Base-by-base conservation (phyloP, 331 rosid genomes). In the Rosa hybrid region DNA sequence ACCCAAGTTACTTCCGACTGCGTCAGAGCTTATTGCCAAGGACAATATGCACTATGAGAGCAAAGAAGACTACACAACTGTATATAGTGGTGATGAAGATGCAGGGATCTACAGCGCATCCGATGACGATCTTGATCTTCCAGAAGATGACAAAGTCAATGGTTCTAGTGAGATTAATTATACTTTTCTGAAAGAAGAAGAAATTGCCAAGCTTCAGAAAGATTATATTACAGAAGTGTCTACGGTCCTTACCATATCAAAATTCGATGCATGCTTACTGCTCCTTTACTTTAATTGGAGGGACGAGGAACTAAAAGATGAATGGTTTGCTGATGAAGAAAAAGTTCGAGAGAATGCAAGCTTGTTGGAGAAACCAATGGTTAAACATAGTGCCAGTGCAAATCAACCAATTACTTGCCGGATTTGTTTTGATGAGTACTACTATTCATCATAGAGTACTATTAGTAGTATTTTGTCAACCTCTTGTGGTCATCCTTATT, bases 221-320 rank as follows among this genome's bases (percentile, higher is more conserved):
- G n/a, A 71, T 23, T 34, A 71, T 23, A 71, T 45, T 16, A 5
- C 57, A 6, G 49, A 8, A 45, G 54, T 71, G 4, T 71, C 57
- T 4, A 3, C 75, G 0, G 57, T 71, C 18, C 75, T 71, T 12
- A 45, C n/a, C 5, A 23, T 71, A 44, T 14, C 75, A 1, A 44
- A 21, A 12, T 21, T 41, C 7, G 21, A 25, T 1, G 57, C 57
- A 6, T 11, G 53, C 75, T 18, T 45, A 27, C 74, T 71, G 1
- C 75, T 71, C 75, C n/a, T 8, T 6, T 56, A 71, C 39, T 71
- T 71, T 51, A 5, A 21, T 12, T 71, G 75, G 57, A 71, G 39
- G 5, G 27, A n/a, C 4, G 23, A 17, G 4, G 49, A 48, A 45
- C 39, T 71, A 16, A 14, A 45, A 20, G 56, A 46, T 13, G 6